Evolutionary conservation across 106 monocot genomes (phyloP).

Genomic region (Posidonia australis): DNA sequence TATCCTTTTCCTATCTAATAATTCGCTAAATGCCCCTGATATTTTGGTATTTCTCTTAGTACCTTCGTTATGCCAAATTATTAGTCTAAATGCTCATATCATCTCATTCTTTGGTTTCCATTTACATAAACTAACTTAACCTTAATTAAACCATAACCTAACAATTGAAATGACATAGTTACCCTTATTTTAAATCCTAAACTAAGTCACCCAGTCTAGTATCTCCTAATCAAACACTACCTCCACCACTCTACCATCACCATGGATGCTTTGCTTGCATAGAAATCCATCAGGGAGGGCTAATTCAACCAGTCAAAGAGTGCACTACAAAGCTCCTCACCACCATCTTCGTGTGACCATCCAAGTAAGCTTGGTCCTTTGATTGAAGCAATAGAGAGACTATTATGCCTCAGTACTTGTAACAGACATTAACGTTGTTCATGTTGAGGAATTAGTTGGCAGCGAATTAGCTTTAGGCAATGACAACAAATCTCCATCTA

Average conservation of each 20-base stretch:
- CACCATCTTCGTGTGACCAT: not conserved
- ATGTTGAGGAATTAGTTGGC: conserved; percentile 31
- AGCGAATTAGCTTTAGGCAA: conserved; percentile 21
- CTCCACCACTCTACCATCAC: conserved; percentile 55
- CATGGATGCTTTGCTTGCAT: conserved; percentile 20
- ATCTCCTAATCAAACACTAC: too few relatives aligned
- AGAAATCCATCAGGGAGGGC: not conserved
- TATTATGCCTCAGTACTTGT: not conserved
- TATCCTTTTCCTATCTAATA: too few relatives aligned
- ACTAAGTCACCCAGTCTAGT: too few relatives aligned
- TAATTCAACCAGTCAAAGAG: conserved; percentile 35
- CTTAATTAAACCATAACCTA: too few relatives aligned
- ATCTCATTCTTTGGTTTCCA: too few relatives aligned
- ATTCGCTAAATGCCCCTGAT: too few relatives aligned
- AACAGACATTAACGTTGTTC: conserved; percentile 5
- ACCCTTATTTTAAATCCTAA: too few relatives aligned
- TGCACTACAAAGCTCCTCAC: conserved; percentile 51
- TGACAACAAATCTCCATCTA: conserved; percentile 17
- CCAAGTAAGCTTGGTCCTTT: conserved; percentile 16
- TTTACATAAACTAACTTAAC: too few relatives aligned
- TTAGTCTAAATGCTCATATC: too few relatives aligned
- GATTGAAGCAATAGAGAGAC: not conserved
- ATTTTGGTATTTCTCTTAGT: too few relatives aligned
- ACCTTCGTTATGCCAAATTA: too few relatives aligned
- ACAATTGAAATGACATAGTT: too few relatives aligned